Conservation (phyloP, 805 yeast genomes). For the Saturnispora ahearnii region DNA sequence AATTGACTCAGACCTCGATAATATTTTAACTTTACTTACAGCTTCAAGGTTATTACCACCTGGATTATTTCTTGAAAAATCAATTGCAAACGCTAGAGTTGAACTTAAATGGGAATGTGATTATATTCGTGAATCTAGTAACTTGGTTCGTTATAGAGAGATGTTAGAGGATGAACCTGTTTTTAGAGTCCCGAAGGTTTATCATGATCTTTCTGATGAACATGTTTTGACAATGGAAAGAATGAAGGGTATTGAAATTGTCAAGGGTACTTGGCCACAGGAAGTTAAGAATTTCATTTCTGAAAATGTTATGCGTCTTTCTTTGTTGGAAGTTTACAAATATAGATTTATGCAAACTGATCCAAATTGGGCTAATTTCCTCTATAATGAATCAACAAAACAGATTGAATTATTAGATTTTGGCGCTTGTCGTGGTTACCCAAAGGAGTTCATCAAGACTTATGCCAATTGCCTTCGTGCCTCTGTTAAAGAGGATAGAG, state of each 20-base stretch:
- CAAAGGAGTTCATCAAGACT: conserved; percentile 53
- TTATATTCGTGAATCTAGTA: conserved; percentile 79
- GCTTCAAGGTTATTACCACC: conserved; percentile 84
- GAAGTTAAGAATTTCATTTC: conserved; percentile 74
- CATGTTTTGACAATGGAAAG: conserved; percentile 85
- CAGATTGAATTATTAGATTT: conserved; percentile 85
- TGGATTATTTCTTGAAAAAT: conserved; percentile 84
- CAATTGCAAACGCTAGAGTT: conserved; percentile 85
- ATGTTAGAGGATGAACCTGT: conserved; percentile 51
- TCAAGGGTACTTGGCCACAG: conserved; percentile 67
- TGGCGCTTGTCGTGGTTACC: conserved; percentile 86
- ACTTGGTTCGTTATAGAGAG: conserved; percentile 57
- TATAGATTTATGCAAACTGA: conserved; percentile 96
- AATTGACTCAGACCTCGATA: conserved; percentile 90
- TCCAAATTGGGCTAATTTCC: conserved; percentile 98
- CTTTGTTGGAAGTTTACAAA: conserved; percentile 74
- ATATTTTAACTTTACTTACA: conserved; percentile 67
- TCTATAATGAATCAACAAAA: conserved; percentile 62
- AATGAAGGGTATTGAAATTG: conserved; percentile 76
- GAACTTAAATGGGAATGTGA: conserved; percentile 98
- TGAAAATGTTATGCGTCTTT: conserved; percentile 74
- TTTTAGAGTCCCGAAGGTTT: conserved; percentile 76
- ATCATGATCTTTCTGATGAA: conserved; percentile 65
- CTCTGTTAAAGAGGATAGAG: conserved; percentile 61
- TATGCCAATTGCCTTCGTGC: conserved; percentile 68